These are phyloP conservation scores for Lumnitzera racemosa DNA, from an alignment of 345 rosid genomes.

Conservation along the genomic window DNA sequence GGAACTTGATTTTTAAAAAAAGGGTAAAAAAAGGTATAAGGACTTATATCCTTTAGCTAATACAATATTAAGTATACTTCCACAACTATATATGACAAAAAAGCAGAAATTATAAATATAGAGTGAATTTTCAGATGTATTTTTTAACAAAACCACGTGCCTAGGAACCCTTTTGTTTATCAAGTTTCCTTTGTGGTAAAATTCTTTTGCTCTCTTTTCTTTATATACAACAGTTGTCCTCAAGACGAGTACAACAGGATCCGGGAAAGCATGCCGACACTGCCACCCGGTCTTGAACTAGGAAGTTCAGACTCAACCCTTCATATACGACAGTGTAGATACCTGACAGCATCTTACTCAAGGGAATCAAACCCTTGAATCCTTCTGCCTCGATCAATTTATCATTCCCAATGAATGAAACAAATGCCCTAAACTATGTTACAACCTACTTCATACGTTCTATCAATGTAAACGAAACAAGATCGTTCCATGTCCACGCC, in stretches of 20 bases:
- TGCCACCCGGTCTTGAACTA: not conserved
- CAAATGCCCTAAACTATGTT: not conserved
- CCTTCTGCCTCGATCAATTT: slow-evolving; percentile 8
- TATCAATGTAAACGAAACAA: not conserved
- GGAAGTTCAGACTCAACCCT: not conserved
- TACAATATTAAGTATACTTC: too few species aligned
- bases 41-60: too few species aligned
- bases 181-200: too few species aligned
- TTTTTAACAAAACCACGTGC: too few species aligned
- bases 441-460: slow-evolving; percentile 3
- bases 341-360: not conserved
- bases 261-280: slow-evolving; percentile 2
- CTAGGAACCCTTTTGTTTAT: too few species aligned
- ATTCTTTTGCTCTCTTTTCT: too few species aligned
- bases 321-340: not conserved
- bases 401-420: not conserved
- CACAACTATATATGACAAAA: too few species aligned
- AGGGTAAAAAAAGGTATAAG: too few species aligned
- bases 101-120: too few species aligned
- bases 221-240: not conserved
- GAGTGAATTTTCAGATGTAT: too few species aligned
- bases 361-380: slow-evolving; percentile 9
- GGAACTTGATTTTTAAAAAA: too few species aligned
- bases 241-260: slow-evolving; percentile 4
- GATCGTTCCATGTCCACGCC: not conserved